These are phyloP conservation scores for Neostapfia colusana DNA, from an alignment of 176 grass and related monocot species.

Conservation along the genomic window DNA sequence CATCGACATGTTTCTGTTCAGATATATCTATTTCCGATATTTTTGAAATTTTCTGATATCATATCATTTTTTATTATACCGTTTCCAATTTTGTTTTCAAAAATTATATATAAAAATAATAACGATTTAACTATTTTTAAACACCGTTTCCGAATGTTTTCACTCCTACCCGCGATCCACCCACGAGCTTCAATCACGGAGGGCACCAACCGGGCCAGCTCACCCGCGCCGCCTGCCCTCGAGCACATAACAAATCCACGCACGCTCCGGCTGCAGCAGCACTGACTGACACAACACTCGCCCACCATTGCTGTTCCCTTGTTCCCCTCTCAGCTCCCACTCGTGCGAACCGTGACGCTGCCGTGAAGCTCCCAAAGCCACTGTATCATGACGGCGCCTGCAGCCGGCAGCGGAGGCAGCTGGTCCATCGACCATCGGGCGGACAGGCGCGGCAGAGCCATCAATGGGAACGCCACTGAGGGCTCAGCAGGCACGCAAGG, in stretches of 20 bases:
- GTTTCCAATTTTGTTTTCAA: too few species aligned
- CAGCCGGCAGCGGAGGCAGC: not conserved
- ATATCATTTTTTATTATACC: too few species aligned
- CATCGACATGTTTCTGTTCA: too few species aligned
- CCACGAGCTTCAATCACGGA: conserved; percentile 40
- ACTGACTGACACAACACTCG: not conserved
- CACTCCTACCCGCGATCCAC: not conserved
- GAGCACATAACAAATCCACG: not conserved
- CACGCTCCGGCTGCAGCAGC: not conserved
- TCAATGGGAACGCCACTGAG: conserved; percentile 46
- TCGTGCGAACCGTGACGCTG: conserved; percentile 13
- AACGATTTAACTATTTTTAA: too few species aligned
- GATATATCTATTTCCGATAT: too few species aligned
- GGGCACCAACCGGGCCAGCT: conserved; percentile 19
- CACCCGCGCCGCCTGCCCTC: conserved; percentile 10
- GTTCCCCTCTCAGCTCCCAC: not conserved
- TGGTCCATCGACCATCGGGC: conserved; percentile 24
- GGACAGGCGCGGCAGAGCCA: too few species aligned
- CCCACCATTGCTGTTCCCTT: conserved; percentile 37
- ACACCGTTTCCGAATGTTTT: too few species aligned
- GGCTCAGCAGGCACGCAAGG: not conserved
- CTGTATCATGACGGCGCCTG: not conserved
- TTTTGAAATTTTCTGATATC: too few species aligned
- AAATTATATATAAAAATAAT: too few species aligned
- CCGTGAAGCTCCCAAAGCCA: conserved; percentile 15